Evolutionary conservation across 345 rosid genomes (phyloP).

Genomic region (Gossypioides kirkii): DNA sequence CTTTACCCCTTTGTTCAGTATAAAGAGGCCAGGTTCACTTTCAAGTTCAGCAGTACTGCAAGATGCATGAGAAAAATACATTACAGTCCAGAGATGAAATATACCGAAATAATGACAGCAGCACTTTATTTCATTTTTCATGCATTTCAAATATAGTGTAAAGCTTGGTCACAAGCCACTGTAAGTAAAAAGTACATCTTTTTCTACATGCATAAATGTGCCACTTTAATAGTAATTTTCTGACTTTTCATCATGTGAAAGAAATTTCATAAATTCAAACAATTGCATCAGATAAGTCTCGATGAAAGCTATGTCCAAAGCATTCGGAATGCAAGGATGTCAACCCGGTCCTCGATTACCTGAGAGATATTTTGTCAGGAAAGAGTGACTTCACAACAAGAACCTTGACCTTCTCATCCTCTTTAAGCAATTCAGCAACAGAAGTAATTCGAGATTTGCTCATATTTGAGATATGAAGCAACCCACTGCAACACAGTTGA

Average conservation of each 20-base stretch:
- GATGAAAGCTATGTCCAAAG: neutral
- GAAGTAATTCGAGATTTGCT: constrained; percentile 46
- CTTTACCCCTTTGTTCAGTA: constrained; percentile 68
- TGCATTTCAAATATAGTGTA: neutral
- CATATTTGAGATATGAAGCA: constrained; percentile 85
- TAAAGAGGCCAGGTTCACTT: constrained; percentile 80
- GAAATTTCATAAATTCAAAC: neutral
- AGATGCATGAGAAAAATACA: constrained; percentile 4
- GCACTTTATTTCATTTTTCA: neutral
- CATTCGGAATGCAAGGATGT: constrained; percentile 7
- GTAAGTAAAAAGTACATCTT: neutral
- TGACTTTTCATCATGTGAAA: neutral
- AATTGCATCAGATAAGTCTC: neutral
- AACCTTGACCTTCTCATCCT: constrained; percentile 69
- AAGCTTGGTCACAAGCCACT: neutral
- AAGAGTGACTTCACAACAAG: constrained; percentile 68
- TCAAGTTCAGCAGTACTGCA: constrained; percentile 83
- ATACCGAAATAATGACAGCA: neutral
- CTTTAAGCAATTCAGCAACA: constrained; percentile 57
- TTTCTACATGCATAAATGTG: neutral
- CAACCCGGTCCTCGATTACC: constrained; percentile 37
- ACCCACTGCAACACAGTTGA: constrained; percentile 48
- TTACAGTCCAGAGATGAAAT: neutral
- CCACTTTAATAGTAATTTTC: neutral
- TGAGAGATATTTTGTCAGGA: constrained; percentile 79